Conservation (phyloP, 257 asterid genomes). For the Verbena officinalis region DNA sequence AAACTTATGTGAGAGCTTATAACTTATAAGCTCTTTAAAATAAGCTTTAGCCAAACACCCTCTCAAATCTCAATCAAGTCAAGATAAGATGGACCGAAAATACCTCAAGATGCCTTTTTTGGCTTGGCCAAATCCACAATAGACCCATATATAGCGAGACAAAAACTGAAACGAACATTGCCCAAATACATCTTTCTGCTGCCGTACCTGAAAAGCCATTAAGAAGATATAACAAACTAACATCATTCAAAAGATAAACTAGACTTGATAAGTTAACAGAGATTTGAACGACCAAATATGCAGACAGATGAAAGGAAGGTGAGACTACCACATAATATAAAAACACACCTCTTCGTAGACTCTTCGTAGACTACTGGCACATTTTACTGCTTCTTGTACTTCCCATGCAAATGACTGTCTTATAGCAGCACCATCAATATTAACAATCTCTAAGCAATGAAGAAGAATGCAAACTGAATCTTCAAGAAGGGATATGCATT, state of each 20-base stretch:
- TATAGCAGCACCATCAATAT: conserved; percentile 35
- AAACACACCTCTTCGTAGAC: conserved; percentile 86
- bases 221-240: background rate
- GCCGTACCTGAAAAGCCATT: conserved; percentile 52
- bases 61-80: too few species aligned
- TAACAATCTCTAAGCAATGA: conserved; percentile 73
- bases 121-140: conserved; percentile 79
- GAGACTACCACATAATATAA: conserved; percentile 13
- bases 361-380: conserved; percentile 82
- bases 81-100: conserved; percentile 14
- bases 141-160: conserved; percentile 77
- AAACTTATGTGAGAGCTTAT: too few species aligned
- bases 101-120: conserved; percentile 80
- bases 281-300: conserved; percentile 5
- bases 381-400: conserved; percentile 71
- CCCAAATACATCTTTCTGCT: conserved; percentile 78
- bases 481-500: conserved; percentile 68
- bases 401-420: conserved; percentile 55
- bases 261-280: background rate
- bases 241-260: background rate
- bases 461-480: conserved; percentile 79
- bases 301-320: conserved; percentile 3
- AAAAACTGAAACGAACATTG: conserved; percentile 59
- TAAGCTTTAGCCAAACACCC: too few species aligned
- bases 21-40: too few species aligned